A percentile compares a stretch with the other conserved stretches of the same genome.
Conservation (phyloP, 805 yeast species). For the Wickerhamomyces tratensis region DNA sequence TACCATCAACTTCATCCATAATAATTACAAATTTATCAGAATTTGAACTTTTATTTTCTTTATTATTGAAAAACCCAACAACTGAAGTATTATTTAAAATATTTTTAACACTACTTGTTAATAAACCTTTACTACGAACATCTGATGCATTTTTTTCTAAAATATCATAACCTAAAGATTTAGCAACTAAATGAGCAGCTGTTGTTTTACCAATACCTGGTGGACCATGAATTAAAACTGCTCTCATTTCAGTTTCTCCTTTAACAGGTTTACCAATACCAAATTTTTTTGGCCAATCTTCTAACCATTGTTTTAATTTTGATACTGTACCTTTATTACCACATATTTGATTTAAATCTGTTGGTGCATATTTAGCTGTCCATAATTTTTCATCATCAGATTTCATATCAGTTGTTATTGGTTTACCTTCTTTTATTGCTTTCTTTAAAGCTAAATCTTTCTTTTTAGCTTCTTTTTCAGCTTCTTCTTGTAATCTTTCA, state of each 20-base stretch:
- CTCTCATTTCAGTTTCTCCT: conserved; percentile 66
- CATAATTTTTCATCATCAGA: conserved; percentile 62
- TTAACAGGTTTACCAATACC: conserved; percentile 49
- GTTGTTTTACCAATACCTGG: conserved; percentile 85
- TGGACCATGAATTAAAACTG: conserved; percentile 81
- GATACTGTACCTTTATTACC: conserved; percentile 78
- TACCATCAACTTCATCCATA: conserved; percentile 99
- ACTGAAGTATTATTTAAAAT: conserved; percentile 78
- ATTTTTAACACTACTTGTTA: conserved; percentile 59
- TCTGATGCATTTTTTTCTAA: conserved; percentile 83
- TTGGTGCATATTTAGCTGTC: conserved; percentile 93
- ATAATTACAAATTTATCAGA: conserved; percentile 65
- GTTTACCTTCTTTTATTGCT: conserved; percentile 17
- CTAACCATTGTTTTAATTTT: conserved; percentile 65
- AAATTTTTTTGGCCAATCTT: conserved; percentile 55
- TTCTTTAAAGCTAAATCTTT: conserved; percentile 15
- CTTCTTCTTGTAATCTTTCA: conserved; percentile 34
- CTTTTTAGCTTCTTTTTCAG: conserved; percentile 26
- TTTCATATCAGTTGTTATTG: conserved; percentile 13
- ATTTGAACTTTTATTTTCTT: conserved; percentile 23
- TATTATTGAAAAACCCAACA: conserved; percentile 51
- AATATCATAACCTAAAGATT: conserved; percentile 59
- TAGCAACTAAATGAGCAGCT: conserved; percentile 69
- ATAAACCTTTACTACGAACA: conserved; percentile 73
- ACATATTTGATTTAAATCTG: conserved; percentile 63